Evolutionary conservation across 768 basidiomycete species (phyloP), one percentile per base, ranked within the genome.

Genomic region (Termitomyces sp.): DNA sequence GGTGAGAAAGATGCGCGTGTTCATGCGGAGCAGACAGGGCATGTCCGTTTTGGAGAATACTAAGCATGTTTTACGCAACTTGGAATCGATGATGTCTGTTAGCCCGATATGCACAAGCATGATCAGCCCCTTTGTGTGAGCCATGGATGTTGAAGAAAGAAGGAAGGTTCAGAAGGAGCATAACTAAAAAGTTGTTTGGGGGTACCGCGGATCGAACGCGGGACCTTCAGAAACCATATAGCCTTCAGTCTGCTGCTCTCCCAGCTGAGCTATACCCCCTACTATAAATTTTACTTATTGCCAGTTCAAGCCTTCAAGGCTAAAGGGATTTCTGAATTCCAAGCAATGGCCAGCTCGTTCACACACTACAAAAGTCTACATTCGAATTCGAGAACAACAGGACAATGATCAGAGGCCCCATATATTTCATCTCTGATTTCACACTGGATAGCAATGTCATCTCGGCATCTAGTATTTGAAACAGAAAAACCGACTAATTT

Each of bases 1-100:
- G 96, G 96, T 34, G 95, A 98, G 76, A 98, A 94, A 66, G 94
- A 86, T 59, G 96, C 96, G 1, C 83, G 91, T 36, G 81, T 82
- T 48, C 96, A 98, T 69, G 96, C 96, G 5, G 81, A 82, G 65
- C 77, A 84, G 70, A 97, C 94, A 0, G 93, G 95, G 0, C 95
- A 97, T 72, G 80, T 81, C 20, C 77, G 78, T 42, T 95, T 95
- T 63, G 92, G 91, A 60, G 93, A 93, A 68, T 94, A 87, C 68
- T 90, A 41, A 49, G 54, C 22, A 28, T 45, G n/a, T 46, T 4
- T 51, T 2, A 5, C 16, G 18, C 5, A 37, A 37, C 5, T 18
- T 37, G 37, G 16, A 37, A 37, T 16, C 5, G 7, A 37, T 37
- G 37, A 36, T 15, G 34, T 15, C 13, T 36, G 15, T 16, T 36